Conservation (phyloP, 83 land plant genomes). For the Isoetes engelmannii region DNA sequence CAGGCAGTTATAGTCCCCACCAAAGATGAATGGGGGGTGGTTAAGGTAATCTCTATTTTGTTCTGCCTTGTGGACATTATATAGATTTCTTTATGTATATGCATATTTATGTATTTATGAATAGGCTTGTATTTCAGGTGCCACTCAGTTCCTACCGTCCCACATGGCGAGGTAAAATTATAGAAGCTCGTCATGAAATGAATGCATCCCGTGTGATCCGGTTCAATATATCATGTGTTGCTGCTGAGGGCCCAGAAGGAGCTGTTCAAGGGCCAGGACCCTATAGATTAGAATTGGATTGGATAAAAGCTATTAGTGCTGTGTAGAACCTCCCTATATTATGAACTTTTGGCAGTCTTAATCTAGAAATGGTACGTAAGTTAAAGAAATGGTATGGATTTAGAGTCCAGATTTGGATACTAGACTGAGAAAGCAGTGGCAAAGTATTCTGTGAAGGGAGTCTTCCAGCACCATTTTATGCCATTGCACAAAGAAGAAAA, state of each 20-base stretch:
- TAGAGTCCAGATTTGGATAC: too few species aligned
- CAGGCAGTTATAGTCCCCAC: slow-evolving; percentile 76
- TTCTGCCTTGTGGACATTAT: too few species aligned
- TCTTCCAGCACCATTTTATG: too few species aligned
- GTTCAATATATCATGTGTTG: slow-evolving; percentile 66
- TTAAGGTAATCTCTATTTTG: slow-evolving; percentile 36
- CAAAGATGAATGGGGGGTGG: slow-evolving; percentile 61
- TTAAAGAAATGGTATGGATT: too few species aligned
- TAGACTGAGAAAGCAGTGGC: too few species aligned
- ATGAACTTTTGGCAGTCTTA: too few species aligned
- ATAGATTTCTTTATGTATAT: too few species aligned
- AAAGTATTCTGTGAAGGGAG: too few species aligned
- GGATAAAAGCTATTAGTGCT: slow-evolving; percentile 68
- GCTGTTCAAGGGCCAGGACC: slow-evolving; percentile 68
- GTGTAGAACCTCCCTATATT: neutral
- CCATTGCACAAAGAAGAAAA: too few species aligned
- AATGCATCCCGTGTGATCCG: slow-evolving; percentile 65
- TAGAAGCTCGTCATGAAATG: slow-evolving; percentile 60
- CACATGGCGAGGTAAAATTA: slow-evolving; percentile 77
- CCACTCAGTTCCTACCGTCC: slow-evolving; percentile 64
- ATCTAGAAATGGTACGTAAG: too few species aligned
- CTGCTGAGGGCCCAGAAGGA: slow-evolving; percentile 64
- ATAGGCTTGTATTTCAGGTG: slow-evolving; percentile 36
- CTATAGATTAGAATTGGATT: slow-evolving; percentile 71
- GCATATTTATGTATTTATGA: neutral